phyloP scores from a whole-genome alignment of 306 rosid species.

The Glycine soja region DNA sequence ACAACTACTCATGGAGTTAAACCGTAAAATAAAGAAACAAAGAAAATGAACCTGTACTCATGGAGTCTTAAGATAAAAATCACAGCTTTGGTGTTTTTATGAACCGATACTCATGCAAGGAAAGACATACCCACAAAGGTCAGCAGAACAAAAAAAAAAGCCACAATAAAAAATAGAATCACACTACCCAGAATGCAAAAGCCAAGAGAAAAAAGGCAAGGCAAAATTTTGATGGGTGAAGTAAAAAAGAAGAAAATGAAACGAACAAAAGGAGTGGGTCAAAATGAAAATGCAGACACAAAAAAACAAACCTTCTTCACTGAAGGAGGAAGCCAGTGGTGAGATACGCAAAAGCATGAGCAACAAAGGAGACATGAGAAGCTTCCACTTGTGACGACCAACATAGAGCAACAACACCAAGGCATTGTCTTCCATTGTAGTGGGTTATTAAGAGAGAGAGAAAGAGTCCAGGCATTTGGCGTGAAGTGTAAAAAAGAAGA shows the following conservation, averaged over 20 bases:
- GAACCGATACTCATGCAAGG: no score
- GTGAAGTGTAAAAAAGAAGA: conserved; percentile 61
- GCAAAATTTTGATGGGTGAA: not conserved
- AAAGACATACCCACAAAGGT: no score
- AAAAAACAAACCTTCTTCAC: conserved; percentile 60
- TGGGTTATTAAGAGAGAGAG: not conserved
- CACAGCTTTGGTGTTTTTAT: no score
- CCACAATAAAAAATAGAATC: not conserved
- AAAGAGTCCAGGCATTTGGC: conserved; percentile 74
- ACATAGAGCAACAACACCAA: conserved; percentile 11
- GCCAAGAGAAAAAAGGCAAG: not conserved
- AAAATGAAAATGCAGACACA: not conserved
- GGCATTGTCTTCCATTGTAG: conserved; percentile 49
- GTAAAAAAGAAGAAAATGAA: not conserved
- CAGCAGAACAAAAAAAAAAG: no score
- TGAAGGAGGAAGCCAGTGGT: conserved; percentile 55
- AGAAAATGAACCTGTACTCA: no score
- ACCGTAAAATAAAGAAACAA: no score
- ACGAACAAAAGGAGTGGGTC: not conserved
- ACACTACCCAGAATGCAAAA: not conserved
- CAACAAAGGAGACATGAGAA: not conserved
- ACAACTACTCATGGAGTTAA: no score
- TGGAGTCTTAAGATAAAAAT: no score
- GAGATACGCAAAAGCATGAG: conserved; percentile 35
- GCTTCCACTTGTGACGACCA: not conserved